Evolutionary conservation across 2,329 filamentous ascomycete species (phyloP), one percentile per base, ranked within the genome.

Genomic region (Cadophora sp.): DNA sequence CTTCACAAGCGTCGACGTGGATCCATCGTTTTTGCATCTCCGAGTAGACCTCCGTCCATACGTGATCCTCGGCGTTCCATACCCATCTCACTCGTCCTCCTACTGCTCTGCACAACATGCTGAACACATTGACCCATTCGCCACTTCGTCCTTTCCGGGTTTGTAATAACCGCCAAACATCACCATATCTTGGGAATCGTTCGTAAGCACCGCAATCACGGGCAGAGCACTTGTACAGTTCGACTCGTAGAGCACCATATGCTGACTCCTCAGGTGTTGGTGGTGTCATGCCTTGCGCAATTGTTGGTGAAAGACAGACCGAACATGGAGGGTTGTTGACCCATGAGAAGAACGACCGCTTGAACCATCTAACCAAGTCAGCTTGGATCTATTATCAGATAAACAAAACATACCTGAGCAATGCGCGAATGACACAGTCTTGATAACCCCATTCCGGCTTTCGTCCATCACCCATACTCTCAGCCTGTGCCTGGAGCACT

Each of bases 121-220:
- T 95, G 82, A 99, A 99, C 84, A 94, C 97, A 81, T 97, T 98
- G 72, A 93, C 94, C 94, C 96, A 98, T 82, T 99, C 96, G 69
- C 96, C 96, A 68, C 91, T 91, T 73, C 96, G 90, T 43, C 96
- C 96, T 73, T 91, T 87, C 73, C 92, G 85, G 33, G 93, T 96
- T 79, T 97, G 91, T 51, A 99, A 82, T 68, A 98, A 81, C 60
- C 94, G 90, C 89, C 96, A 98, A 30, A 97, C 95, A 77, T 99
- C 95, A 67, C 93, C 95, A 79, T 97, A 98, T 68, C 96, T 88
- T 47, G 96, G 94, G 73, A 97, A 99, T 70, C 95, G 89, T 79
- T 97, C 95, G 76, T 90, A 93, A 33, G 89, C 86, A 58, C 89
- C 87, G 79, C 95, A 99, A 56, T 84, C 84, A 1, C 86, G 82